Base-by-base conservation (phyloP, 352 stramenopile genomes). In the Globisporangium paroecandrum region DNA sequence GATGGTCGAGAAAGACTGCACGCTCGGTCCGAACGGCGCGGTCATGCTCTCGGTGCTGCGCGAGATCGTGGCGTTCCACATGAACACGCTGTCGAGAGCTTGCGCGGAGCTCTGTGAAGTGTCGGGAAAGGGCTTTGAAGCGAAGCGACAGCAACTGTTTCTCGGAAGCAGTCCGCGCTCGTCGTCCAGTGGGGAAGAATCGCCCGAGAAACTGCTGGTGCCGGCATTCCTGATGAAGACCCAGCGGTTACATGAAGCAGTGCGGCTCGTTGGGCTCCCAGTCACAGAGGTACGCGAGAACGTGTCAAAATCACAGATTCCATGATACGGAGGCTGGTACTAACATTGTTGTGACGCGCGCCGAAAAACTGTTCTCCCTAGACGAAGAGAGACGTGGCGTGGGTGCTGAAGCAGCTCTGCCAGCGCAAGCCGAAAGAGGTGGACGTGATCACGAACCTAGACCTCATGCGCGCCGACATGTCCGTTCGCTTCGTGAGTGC, bases 401-500 rank as follows among this genome's bases (percentile, higher is more conserved):
- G 84, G 84, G 73, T 91, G 25, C 49, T 76, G 0, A 78, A 75
- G 32, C 77, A 93, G 67, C 65, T 94, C 1, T 87, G 76, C 25
- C 78, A 77, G 57, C 74, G 76, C 34, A 75, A 70, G 27, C 36
- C 74, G 1, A 69, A 62, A 13, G 73, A 90, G 25, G 66, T 82
- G 32, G 84, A 93, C 36, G 77, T 77, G 57, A 86, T 95, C 68
- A 79, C 87, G 13, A 94, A 73, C 24, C 70, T 96, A 13, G 84
- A 90, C 41, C 76, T 96, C 64, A 89, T 96, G 69, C 89, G 89
- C 8, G 89, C 89, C 3, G 87, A 95, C 53, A 81, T 96, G 70
- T 73, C 71, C 18, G 76, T 85, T 36, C 84, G 82, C 64, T 94
- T 92, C 73, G 83, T 94, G 85, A 68, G 82, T 82, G 60, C n/a